A percentile compares a stretch with the other conserved stretches of the same genome.
Evolutionary conservation across 2,329 filamentous ascomycete species (phyloP).

Genomic region (Fusarium sp.): DNA sequence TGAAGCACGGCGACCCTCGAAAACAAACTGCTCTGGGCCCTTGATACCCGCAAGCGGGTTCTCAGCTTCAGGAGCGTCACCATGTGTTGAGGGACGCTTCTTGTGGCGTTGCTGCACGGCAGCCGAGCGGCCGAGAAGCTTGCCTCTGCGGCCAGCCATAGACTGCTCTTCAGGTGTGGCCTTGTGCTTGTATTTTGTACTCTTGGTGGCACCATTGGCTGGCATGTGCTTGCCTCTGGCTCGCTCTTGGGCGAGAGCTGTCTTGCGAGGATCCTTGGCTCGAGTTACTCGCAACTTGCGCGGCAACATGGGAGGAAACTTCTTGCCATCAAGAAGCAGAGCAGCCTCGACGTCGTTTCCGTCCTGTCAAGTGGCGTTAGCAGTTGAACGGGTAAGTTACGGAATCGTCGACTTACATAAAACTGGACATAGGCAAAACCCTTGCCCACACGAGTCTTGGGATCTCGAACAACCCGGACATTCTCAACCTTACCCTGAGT

Average conservation of each 20-base stretch:
- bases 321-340: conserved; percentile 87
- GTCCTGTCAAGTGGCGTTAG: conserved; percentile 63
- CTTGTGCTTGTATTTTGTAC: conserved; percentile 75
- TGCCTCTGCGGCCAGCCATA: conserved; percentile 77
- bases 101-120: conserved; percentile 62
- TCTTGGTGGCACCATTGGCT: conserved; percentile 55
- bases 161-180: conserved; percentile 76
- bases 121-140: conserved; percentile 78
- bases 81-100: conserved; percentile 36
- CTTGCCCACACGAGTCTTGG: conserved; percentile 92
- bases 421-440: conserved; percentile 99
- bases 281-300: conserved; percentile 86
- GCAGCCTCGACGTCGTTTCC: conserved; percentile 91
- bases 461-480: conserved; percentile 90
- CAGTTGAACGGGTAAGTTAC: background rate
- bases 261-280: conserved; percentile 79
- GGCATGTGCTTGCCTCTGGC: conserved; percentile 50
- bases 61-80: conserved; percentile 37
- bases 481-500: conserved; percentile 86
- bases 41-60: conserved; percentile 53
- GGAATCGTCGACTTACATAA: conserved; percentile 63
- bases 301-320: conserved; percentile 93
- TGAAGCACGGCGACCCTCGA: conserved; percentile 82
- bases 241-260: conserved; percentile 60
- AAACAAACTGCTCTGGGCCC: conserved; percentile 78